These are phyloP conservation scores for Monilinia polystroma DNA, from an alignment of 2,329 filamentous ascomycete genomes.

Conservation along the genomic window DNA sequence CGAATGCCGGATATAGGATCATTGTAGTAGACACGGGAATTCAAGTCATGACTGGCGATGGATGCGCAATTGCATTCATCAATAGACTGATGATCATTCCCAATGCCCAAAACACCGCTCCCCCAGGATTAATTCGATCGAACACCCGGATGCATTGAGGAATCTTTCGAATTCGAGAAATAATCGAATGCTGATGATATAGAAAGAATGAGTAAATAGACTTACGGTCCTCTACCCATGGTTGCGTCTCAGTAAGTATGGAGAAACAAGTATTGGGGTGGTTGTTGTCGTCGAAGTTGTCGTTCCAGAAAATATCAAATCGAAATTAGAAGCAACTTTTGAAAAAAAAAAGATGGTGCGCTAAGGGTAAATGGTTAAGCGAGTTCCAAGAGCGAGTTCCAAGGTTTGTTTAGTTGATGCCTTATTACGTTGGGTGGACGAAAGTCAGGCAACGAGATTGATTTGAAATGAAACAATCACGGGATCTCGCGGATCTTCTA, in stretches of 20 bases:
- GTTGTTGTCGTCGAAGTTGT: slow-evolving; percentile 25
- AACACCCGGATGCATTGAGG: background rate
- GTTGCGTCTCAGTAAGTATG: slow-evolving; percentile 35
- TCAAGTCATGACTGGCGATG: background rate
- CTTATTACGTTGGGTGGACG: background rate
- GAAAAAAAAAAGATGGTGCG: slow-evolving; percentile 16
- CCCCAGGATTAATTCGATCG: background rate
- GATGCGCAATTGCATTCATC: background rate
- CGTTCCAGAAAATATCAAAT: slow-evolving; percentile 1
- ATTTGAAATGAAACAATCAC: background rate
- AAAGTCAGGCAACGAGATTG: background rate
- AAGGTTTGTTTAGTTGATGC: background rate
- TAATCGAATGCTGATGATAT: background rate
- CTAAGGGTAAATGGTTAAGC: slow-evolving; percentile 19
- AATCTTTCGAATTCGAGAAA: background rate
- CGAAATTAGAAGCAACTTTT: slow-evolving; percentile 1
- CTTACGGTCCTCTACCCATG: slow-evolving; percentile 52
- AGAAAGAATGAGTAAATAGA: slow-evolving; percentile 22
- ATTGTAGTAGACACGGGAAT: background rate
- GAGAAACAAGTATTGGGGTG: slow-evolving; percentile 21
- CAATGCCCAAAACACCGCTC: background rate
- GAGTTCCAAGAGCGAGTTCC: slow-evolving; percentile 6
- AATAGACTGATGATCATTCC: background rate
- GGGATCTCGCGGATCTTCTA: background rate
- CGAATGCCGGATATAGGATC: background rate